Evolutionary conservation across 192 early-diverging fungal genomes (phyloP).

Genomic region (Coemansia sp.): DNA sequence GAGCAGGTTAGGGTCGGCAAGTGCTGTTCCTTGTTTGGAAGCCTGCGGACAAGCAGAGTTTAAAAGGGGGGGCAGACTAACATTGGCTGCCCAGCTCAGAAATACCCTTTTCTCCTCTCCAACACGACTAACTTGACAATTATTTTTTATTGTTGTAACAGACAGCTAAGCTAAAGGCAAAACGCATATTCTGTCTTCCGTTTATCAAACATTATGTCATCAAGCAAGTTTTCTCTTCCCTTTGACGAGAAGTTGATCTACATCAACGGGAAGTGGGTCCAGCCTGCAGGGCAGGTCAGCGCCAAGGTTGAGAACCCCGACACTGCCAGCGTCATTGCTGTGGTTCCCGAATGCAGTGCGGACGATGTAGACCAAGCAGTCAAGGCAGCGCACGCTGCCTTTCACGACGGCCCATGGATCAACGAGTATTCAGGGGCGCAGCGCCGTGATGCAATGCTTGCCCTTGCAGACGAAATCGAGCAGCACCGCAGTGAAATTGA

Average conservation of each 20-base stretch:
- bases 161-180: too few relatives aligned
- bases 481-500: slow-evolving; percentile 42
- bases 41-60: too few relatives aligned
- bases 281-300: slow-evolving; percentile 3
- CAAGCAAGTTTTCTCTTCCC: slow-evolving; percentile 19
- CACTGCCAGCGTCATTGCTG: slow-evolving; percentile 36
- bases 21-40: too few relatives aligned
- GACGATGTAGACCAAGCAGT: slow-evolving; percentile 47
- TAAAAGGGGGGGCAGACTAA: too few relatives aligned
- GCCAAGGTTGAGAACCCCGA: slow-evolving; percentile 47
- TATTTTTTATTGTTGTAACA: too few relatives aligned
- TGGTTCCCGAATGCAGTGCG: slow-evolving; percentile 42
- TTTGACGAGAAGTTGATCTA: slow-evolving; percentile 42
- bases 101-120: too few relatives aligned
- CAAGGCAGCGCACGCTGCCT: slow-evolving; percentile 46
- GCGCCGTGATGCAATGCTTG: slow-evolving; percentile 57
- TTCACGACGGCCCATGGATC: slow-evolving; percentile 50
- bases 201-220: neutral
- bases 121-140: too few relatives aligned
- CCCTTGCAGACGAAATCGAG: slow-evolving; percentile 48
- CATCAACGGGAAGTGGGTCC: slow-evolving; percentile 39
- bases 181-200: neutral
- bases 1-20: too few relatives aligned
- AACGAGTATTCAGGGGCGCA: slow-evolving; percentile 54
- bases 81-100: too few relatives aligned